Evolutionary conservation across 2,329 filamentous ascomycete genomes (phyloP).

Genomic region (Triangularia verruculosa): DNA sequence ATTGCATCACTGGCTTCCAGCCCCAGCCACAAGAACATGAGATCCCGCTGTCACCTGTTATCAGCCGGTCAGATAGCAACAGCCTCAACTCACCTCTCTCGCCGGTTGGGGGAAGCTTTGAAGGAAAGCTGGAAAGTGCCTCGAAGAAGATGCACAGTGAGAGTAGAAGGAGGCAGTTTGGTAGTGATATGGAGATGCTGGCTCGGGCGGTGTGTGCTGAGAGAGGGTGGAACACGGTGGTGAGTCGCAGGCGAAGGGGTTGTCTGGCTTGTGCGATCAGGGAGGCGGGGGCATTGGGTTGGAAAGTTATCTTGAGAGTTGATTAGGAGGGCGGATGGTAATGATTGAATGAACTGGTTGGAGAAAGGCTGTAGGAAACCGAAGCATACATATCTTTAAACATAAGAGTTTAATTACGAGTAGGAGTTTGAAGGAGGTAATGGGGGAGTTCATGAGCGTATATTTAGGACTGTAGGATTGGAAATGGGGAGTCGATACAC

Average conservation of each 20-base stretch:
- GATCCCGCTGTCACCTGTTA: constrained; percentile 49
- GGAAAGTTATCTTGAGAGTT: constrained; percentile 64
- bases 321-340: constrained; percentile 36
- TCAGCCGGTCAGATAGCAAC: constrained; percentile 35
- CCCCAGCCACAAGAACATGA: constrained; percentile 43
- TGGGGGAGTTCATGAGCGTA: neutral
- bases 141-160: constrained; percentile 55
- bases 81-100: constrained; percentile 6
- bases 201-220: constrained; percentile 71
- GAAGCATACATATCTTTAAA: neutral
- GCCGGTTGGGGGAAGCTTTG: neutral
- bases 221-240: constrained; percentile 69
- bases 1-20: constrained; percentile 58
- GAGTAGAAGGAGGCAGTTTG: constrained; percentile 55
- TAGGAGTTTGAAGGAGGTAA: neutral
- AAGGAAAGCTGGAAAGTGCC: constrained; percentile 35
- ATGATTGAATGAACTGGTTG: neutral
- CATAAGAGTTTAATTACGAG: neutral
- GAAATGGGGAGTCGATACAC: neutral
- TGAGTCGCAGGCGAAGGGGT: constrained; percentile 64
- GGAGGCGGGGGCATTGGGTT: constrained; percentile 68
- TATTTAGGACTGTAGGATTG: neutral
- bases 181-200: constrained; percentile 66
- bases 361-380: neutral
- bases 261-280: constrained; percentile 73